phyloP scores from a whole-genome alignment of 352 stramenopile species.

The Globisporangium nunn region DNA sequence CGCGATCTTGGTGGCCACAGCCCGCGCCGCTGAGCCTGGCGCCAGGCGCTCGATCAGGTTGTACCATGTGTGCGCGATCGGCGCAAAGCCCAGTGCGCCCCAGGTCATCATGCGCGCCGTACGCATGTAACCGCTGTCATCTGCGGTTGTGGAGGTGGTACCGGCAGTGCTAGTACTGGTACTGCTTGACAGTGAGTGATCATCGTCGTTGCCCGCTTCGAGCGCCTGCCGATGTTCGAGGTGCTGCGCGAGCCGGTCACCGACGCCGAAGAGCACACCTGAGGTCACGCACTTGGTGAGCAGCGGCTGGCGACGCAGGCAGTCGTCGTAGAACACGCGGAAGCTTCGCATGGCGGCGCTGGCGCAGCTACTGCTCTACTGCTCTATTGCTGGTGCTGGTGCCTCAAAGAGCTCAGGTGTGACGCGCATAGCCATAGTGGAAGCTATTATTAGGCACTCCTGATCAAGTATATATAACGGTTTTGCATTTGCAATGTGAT shows the following conservation, averaged over 20 bases:
- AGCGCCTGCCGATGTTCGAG: conserved; percentile 20
- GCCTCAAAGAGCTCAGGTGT: background rate
- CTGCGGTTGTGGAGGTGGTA: background rate
- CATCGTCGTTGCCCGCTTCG: background rate
- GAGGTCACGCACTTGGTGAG: conserved; percentile 71
- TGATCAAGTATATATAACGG: background rate
- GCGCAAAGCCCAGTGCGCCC: conserved; percentile 78
- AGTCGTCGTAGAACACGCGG: conserved; percentile 41
- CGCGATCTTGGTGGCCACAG: conserved; percentile 31
- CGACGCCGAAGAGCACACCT: conserved; percentile 53
- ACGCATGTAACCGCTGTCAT: conserved; percentile 5
- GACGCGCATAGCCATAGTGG: no score
- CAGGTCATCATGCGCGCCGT: conserved; percentile 77
- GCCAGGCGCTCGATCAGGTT: conserved; percentile 62
- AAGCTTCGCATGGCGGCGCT: conserved; percentile 28
- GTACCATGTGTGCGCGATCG: conserved; percentile 89
- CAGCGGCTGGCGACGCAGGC: conserved; percentile 41
- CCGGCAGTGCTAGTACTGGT: background rate
- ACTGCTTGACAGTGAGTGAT: background rate
- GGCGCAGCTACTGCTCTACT: no score
- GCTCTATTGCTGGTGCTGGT: background rate
- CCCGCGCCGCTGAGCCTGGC: conserved; percentile 16
- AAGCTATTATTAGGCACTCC: background rate
- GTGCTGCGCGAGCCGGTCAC: conserved; percentile 53
- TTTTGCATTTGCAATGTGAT: background rate